phyloP scores from a whole-genome alignment of 164 flowering plant genomes.

The Malania oleifera region DNA sequence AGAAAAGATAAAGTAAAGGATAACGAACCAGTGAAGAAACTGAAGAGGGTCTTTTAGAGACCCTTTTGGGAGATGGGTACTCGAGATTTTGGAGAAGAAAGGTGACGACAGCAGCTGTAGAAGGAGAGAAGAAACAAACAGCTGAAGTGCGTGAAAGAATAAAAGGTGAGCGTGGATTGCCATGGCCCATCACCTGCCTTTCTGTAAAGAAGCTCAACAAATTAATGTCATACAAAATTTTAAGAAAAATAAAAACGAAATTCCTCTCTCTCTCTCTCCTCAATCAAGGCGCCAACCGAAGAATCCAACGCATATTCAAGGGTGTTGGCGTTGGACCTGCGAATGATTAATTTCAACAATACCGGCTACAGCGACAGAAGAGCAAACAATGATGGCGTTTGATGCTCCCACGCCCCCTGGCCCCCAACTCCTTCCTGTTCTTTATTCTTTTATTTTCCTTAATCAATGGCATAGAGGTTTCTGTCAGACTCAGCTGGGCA shows the following conservation, averaged over 20 bases:
- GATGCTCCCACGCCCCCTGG: no score
- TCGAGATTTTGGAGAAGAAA: slow-evolving; percentile 7
- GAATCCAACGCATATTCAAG: slow-evolving; percentile 33
- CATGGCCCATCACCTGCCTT: slow-evolving; percentile 34
- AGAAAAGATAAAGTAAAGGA: slow-evolving; percentile 1
- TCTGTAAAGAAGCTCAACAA: slow-evolving; percentile 5
- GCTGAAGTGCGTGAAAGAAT: slow-evolving; percentile 8
- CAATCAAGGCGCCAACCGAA: slow-evolving; percentile 24
- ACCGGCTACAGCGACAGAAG: slow-evolving; percentile 21
- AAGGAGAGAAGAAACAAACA: slow-evolving; percentile 21
- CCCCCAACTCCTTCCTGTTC: no score
- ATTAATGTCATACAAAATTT: no score
- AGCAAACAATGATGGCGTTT: slow-evolving; percentile 23
- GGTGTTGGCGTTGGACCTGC: no score
- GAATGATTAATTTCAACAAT: no score
- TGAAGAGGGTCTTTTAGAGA: slow-evolving; percentile 1
- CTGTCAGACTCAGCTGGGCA: no score
- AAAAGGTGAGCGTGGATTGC: slow-evolving; percentile 26
- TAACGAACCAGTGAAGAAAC: slow-evolving; percentile 19
- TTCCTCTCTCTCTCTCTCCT: background rate
- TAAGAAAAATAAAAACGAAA: no score
- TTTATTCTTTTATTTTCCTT: no score
- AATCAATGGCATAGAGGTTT: no score
- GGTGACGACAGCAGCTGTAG: slow-evolving; percentile 16
- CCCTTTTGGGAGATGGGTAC: slow-evolving; percentile 14